Base-by-base conservation (phyloP, 495 filamentous ascomycete species). In the Filosporella fistucella region DNA sequence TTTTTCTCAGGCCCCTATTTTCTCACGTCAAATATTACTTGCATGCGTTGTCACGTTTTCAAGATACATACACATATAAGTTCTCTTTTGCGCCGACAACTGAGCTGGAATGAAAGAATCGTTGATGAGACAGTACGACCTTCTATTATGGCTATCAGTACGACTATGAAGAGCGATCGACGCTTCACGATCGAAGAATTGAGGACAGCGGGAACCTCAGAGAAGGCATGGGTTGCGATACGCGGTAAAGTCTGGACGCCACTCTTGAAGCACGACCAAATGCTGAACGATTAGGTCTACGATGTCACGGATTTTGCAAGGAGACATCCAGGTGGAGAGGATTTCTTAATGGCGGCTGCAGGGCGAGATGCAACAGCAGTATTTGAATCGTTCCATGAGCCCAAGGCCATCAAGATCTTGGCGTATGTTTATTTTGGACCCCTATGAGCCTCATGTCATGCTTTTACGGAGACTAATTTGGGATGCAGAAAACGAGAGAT, bases 281-380 rank as follows among this genome's bases (percentile, higher is more conserved):
- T 38, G 33, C 35, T 38, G n/a, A 38, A 4, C 21, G 21, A 25
- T 3, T 14, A 28, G 24, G 42, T 45, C 2, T 45, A 45, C 23
- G 28, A 45, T 20, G 24, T 45, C 16, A 33, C 42, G 8, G 17
- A 14, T 10, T 45, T 45, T 22, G 24, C 28, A 17, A 10, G 14
- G 4, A 24, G 42, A 13, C 42, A 45, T 45, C 42, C 42, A 8
- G 42, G 42, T 26, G 42, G 42, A 16, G 5, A 14, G 10, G 42
- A 45, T 12, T 45, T 45, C 17, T 33, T 45, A 28, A 20, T 45
- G 24, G 42, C 28, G 7, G 42, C 42, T 17, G 42, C 42, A 29
- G 42, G 42, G 18, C 4, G 28, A 33, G 42, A 45, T 45, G 42
- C 28, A 4, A 45, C 42, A 14, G 28, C 25, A 12, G 24, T 45